Conservation (phyloP, 1,284 basidiomycete species). For the Naganishia liquefaciens region DNA sequence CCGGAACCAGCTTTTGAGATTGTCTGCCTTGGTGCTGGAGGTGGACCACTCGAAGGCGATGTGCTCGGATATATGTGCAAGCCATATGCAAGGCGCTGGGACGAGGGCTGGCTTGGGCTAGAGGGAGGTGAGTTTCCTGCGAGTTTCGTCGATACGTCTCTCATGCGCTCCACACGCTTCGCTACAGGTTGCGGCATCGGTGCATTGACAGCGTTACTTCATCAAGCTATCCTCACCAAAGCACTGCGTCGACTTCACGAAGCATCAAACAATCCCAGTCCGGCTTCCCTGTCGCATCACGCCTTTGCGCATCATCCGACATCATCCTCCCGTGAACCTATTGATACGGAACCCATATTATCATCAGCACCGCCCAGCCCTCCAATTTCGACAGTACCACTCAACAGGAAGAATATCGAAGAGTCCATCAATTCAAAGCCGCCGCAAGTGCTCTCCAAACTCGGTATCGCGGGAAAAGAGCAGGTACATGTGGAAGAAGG, state of each 20-base stretch:
- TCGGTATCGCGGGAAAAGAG: slow-evolving; percentile 8
- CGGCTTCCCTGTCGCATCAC: background rate
- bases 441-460: background rate
- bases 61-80: slow-evolving; percentile 52
- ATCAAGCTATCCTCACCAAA: slow-evolving; percentile 24
- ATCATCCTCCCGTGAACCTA: background rate
- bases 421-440: slow-evolving; percentile 7
- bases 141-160: background rate
- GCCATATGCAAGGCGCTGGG: slow-evolving; percentile 43
- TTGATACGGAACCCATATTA: background rate
- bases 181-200: slow-evolving; percentile 50
- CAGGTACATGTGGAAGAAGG: slow-evolving; percentile 25
- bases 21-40: slow-evolving; percentile 51
- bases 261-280: slow-evolving; percentile 35
- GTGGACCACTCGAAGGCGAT: slow-evolving; percentile 54
- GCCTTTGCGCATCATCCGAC: background rate
- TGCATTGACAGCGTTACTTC: slow-evolving; percentile 39
- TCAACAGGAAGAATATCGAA: slow-evolving; percentile 1
- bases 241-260: slow-evolving; percentile 19
- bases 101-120: slow-evolving; percentile 49
- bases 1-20: slow-evolving; percentile 45
- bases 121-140: slow-evolving; percentile 49
- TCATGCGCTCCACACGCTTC: background rate
- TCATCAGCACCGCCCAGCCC: no score
- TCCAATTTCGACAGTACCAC: no score